Conservation (phyloP, 2,329 filamentous ascomycete genomes). For the Sporothrix mexicana region DNA sequence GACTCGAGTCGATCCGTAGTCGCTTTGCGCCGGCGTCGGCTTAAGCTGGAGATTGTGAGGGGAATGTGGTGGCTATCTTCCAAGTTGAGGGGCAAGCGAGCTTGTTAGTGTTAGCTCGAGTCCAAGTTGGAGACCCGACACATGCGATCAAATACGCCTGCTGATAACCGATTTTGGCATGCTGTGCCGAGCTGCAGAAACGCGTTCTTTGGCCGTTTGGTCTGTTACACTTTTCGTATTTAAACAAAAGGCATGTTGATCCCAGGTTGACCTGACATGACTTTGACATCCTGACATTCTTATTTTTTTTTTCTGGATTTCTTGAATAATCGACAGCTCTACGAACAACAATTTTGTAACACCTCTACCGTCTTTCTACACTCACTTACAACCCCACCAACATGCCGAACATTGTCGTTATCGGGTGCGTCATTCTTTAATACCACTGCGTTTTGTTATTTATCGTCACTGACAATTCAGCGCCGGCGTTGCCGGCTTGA, state of each 20-base stretch:
- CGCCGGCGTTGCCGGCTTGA: conserved; percentile 59
- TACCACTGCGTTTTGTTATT: background rate
- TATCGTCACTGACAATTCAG: conserved; percentile 40
- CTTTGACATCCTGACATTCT: background rate
- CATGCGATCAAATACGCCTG: too few relatives aligned
- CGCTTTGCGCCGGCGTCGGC: conserved; percentile 18
- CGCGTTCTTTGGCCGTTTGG: background rate
- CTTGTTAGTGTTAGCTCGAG: background rate
- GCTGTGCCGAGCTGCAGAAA: conserved; percentile 8
- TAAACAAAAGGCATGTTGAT: background rate
- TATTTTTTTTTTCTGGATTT: too few relatives aligned
- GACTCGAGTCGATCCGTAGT: background rate
- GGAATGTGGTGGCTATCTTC: background rate
- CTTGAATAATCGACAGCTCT: background rate
- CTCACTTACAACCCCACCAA: conserved; percentile 19
- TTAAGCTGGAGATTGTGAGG: background rate
- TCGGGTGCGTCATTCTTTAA: conserved; percentile 42
- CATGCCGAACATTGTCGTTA: conserved; percentile 49
- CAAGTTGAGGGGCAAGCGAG: conserved; percentile 11
- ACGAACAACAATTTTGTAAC: background rate
- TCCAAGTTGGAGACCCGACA: too few relatives aligned
- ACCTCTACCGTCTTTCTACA: background rate
- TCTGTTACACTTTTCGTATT: background rate
- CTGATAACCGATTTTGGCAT: too few relatives aligned
- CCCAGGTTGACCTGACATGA: background rate